These are phyloP conservation scores for Melastoma candidum DNA, from an alignment of 441 rosid genomes.

Conservation along the genomic window DNA sequence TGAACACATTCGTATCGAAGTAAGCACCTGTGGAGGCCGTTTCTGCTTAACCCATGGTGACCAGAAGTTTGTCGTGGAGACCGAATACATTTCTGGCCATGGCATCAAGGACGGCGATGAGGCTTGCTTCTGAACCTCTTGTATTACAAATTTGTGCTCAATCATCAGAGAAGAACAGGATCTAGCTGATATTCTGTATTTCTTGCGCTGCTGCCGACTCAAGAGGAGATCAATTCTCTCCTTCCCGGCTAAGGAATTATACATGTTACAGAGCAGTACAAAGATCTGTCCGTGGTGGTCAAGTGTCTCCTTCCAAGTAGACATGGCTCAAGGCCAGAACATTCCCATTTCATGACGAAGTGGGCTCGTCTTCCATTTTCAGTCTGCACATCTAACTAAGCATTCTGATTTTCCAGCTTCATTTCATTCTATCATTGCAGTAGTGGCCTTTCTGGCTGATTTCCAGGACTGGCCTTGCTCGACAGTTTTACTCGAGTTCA, in stretches of 20 bases:
- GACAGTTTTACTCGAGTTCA: neutral
- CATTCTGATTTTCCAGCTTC: conserved; percentile 37
- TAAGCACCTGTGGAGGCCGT: conserved; percentile 88
- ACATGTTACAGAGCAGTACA: too few relatives aligned
- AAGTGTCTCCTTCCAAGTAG: too few relatives aligned
- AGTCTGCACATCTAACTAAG: conserved; percentile 4
- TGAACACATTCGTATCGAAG: conserved; percentile 21
- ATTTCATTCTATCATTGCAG: conserved; percentile 29
- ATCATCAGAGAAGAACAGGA: too few relatives aligned
- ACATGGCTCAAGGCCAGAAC: too few relatives aligned
- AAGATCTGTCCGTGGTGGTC: too few relatives aligned
- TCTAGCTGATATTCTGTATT: neutral
- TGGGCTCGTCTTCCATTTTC: neutral
- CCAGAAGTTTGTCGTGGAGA: conserved; percentile 43
- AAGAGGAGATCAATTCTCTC: too few relatives aligned
- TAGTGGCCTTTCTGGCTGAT: too few relatives aligned
- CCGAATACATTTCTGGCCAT: conserved; percentile 35
- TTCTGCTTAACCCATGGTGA: conserved; percentile 64
- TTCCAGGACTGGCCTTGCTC: neutral
- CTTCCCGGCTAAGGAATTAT: too few relatives aligned
- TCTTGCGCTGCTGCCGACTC: neutral
- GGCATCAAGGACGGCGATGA: conserved; percentile 85
- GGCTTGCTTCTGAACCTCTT: conserved; percentile 25
- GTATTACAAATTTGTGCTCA: neutral
- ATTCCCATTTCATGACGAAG: too few relatives aligned